Conservation (phyloP, 2,329 filamentous ascomycete genomes). For the Teratosphaeria nubilosa region DNA sequence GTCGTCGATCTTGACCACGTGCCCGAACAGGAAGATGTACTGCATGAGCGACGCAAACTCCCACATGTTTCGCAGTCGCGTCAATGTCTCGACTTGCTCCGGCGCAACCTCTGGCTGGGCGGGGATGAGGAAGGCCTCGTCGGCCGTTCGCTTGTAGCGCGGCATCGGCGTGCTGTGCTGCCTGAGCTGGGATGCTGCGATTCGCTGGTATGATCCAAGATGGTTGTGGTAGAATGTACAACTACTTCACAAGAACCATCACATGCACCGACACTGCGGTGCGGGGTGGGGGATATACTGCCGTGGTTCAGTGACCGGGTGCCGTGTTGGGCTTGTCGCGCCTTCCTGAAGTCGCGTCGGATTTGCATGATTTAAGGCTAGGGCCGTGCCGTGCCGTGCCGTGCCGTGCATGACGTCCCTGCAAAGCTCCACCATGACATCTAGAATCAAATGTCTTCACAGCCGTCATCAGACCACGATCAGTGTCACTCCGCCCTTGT, state of each 20-base stretch:
- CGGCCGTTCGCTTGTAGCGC: conserved; percentile 46
- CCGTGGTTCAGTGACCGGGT: neutral
- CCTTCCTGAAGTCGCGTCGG: neutral
- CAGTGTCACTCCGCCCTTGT: too few species aligned
- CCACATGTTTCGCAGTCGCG: conserved; percentile 79
- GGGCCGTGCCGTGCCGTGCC: neutral
- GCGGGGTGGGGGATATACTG: neutral
- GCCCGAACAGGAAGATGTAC: conserved; percentile 86
- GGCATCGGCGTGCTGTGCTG: conserved; percentile 36
- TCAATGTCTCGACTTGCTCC: conserved; percentile 39
- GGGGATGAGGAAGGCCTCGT: conserved; percentile 38
- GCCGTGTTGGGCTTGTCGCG: neutral
- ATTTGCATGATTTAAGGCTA: neutral
- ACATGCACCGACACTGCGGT: too few species aligned
- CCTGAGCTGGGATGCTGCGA: too few species aligned
- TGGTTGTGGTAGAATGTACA: too few species aligned
- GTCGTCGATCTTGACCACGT: conserved; percentile 79
- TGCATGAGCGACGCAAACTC: conserved; percentile 91
- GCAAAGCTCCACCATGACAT: neutral
- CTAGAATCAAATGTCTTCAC: neutral
- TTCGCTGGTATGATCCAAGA: neutral
- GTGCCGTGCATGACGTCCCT: neutral
- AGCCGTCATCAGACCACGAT: neutral
- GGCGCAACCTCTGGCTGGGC: conserved; percentile 13
- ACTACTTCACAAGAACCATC: too few species aligned